Evolutionary conservation across 495 filamentous ascomycete species (phyloP), one percentile per base, ranked within the genome.

Genomic region (Neurospora sp.): DNA sequence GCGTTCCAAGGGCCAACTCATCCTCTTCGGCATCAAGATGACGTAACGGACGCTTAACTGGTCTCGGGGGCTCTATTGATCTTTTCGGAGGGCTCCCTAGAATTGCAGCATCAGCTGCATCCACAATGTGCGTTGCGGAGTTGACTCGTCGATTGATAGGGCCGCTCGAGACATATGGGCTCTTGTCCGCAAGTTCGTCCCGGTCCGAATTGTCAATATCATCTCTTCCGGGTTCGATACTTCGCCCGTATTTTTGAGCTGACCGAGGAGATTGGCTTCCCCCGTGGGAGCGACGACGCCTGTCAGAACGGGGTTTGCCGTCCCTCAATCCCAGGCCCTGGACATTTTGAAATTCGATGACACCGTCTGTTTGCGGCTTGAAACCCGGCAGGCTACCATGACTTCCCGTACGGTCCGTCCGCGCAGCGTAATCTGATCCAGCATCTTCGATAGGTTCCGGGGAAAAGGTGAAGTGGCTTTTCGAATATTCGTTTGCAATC

Each of bases 391-490:
- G 75, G 39, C 78, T 79, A 7, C 73, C 72, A n/a, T 72, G 71
- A 22, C 76, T 77, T 53, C 73, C 71, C 6, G 22, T 9, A 3
- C 53, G 53, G 53, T 65, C 22, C 7, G 53, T 65, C 53, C 53
- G 53, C 6, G 53, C 27, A 65, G 27, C 7, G 27, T 65, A 18
- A 1, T 65, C 53, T 12, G 27, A 65, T 3, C 12, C 27, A 65
- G 75, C 76, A 68, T 74, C 75, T 7, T 83, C 80, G 31, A 74
- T 74, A 9, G 74, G 70, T 8, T 73, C 61, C n/a, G 74, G 73
- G 7, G 68, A 48, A 18, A 37, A 14, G 9, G 39, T 1, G 68
- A 37, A 37, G 71, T 70, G 12, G 74, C 72, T 70, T 18, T 37
- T 68, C 14, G 40, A 61, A 40, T 41, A 18, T 37, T 71, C 70